Base-by-base conservation (phyloP, 2,329 filamentous ascomycete species). In the Xylariaceae sp. region DNA sequence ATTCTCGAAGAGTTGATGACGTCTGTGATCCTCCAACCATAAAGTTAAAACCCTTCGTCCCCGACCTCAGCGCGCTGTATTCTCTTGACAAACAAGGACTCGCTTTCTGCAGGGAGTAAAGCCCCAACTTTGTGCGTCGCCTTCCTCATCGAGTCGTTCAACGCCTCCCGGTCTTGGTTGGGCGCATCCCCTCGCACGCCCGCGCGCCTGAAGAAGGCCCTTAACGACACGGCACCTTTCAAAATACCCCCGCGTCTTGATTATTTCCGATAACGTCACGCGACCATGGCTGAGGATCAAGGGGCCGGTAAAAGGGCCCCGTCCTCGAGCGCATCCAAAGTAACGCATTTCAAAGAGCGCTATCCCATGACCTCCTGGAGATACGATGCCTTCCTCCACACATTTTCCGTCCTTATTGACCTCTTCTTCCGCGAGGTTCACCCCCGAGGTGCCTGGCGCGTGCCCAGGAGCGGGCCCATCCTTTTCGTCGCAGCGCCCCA, bases 341-440 rank as follows among this genome's bases (percentile, higher is more conserved):
- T 53, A 30, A 64, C 63, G 41, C 19, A 57, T 49, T 59, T 64
- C 55, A 82, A 81, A 68, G 81, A 86, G 68, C 74, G 83, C 42
- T 83, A 84, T 62, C 83, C 83, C 49, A 87, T 88, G 84, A 84
- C 83, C 65, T 79, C 82, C 62, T 87, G 81, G 78, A 85, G 86
- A 61, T 92, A 92, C 70, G 88, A 92, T 73, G 77, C 85, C 55
- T 87, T 91, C 66, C 77, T 92, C 30, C 90, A 88, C 80, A 79
- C 79, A 46, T 87, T 91, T 68, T 88, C 86, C 40, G 82, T 97
- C 60, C 79, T 97, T 49, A 85, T 95, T 61, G 94, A 99, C 72
- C 84, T 96, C 62, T 99, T 99, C 82, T 99, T 99, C 77, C 87
- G 94, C 63, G 94, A 99, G 73, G 90, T 99, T 15, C 92, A 97